phyloP scores from a whole-genome alignment of 1,284 basidiomycete species.

The Gomphus bonarii region DNA sequence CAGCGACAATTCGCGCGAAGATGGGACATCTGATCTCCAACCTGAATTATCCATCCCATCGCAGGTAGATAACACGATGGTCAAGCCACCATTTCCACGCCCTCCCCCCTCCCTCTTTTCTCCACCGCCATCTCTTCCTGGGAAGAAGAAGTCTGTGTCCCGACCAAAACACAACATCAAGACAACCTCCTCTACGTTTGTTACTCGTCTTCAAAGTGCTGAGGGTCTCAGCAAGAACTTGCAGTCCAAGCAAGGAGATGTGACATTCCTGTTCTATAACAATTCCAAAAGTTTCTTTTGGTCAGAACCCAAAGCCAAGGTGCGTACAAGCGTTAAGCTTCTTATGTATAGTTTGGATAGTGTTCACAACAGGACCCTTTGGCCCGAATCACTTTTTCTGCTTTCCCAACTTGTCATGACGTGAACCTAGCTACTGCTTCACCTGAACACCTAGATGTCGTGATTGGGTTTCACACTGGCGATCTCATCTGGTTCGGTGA shows the following conservation, averaged over 20 bases:
- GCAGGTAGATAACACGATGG: background rate
- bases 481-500: conserved; percentile 88
- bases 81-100: conserved; percentile 8
- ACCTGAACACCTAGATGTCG: conserved; percentile 73
- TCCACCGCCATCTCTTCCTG: conserved; percentile 24
- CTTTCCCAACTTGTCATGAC: conserved; percentile 83
- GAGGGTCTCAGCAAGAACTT: conserved; percentile 70
- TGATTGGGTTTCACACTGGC: conserved; percentile 89
- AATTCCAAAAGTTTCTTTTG: conserved; percentile 70
- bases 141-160: conserved; percentile 54
- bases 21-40: conserved; percentile 34
- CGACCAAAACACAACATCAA: conserved; percentile 83
- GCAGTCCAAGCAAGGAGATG: conserved; percentile 72
- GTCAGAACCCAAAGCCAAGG: conserved; percentile 75
- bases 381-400: conserved; percentile 76
- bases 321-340: conserved; percentile 23
- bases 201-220: conserved; percentile 71
- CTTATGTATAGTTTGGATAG: background rate
- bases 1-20: conserved; percentile 46
- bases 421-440: conserved; percentile 74
- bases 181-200: conserved; percentile 83
- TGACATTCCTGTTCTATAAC: conserved; percentile 79
- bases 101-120: conserved; percentile 33
- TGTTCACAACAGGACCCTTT: conserved; percentile 61
- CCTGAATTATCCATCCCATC: conserved; percentile 25